Percentiles rank a stretch among this genome's conserved stretches.
Conservation (phyloP, 177 flowering plant species). For the Vitis hybrid region DNA sequence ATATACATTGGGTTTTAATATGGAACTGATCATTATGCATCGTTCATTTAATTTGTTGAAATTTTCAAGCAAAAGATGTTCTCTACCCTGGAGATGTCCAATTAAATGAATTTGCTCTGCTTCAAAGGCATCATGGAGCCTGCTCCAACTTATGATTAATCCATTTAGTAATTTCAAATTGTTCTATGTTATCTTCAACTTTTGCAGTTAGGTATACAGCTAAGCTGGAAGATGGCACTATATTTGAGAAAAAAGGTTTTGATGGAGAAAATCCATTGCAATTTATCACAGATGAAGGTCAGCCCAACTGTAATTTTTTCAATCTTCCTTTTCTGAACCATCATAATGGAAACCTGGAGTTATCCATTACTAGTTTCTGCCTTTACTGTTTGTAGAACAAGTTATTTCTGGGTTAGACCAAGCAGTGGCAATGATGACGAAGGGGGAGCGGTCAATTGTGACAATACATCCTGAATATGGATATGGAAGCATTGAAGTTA, state of each 20-base stretch:
- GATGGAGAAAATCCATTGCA: conserved; percentile 41
- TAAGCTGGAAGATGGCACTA: conserved; percentile 59
- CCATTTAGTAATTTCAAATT: not conserved
- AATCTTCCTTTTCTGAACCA: not conserved
- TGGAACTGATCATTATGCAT: too few relatives aligned
- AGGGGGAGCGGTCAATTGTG: conserved; percentile 50
- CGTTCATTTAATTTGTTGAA: too few relatives aligned
- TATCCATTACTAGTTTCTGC: conserved; percentile 4
- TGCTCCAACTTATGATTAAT: not conserved
- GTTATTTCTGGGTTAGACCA: conserved; percentile 64
- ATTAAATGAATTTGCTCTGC: too few relatives aligned
- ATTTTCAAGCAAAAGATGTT: too few relatives aligned
- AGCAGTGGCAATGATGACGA: conserved; percentile 68
- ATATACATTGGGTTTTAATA: too few relatives aligned
- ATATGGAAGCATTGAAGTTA: conserved; percentile 50
- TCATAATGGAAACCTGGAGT: not conserved
- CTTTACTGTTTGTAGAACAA: conserved; percentile 46
- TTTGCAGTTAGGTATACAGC: conserved; percentile 62
- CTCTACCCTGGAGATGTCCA: too few relatives aligned
- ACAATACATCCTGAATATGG: conserved; percentile 60
- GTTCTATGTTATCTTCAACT: not conserved
- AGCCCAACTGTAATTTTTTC: not conserved
- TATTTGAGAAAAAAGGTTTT: conserved; percentile 64
- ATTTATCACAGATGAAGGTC: conserved; percentile 71
- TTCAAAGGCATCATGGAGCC: too few relatives aligned